Percentiles rank a stretch among this genome's conserved stretches.
Evolutionary conservation across 495 filamentous ascomycete species (phyloP).

Genomic region (Entonaema liquescens): DNA sequence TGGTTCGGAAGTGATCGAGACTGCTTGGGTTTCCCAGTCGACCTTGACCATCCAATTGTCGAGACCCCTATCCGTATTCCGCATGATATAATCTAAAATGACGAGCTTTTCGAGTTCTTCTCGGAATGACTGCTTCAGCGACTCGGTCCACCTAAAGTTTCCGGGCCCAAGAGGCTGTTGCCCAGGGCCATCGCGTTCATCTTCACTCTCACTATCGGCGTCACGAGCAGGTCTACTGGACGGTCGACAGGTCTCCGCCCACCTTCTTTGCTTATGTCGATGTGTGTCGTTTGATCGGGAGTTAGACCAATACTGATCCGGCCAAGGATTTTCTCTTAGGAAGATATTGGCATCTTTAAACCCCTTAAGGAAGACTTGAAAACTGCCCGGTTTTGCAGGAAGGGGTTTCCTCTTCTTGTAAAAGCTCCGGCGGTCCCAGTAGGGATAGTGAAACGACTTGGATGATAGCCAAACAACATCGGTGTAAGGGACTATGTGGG

Average conservation of each 20-base stretch:
- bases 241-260: conserved; percentile 87
- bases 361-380: conserved; percentile 96
- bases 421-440: conserved; percentile 90
- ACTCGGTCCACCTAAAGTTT: conserved; percentile 86
- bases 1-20: conserved; percentile 85
- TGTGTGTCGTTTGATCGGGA: conserved; percentile 76
- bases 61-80: conserved; percentile 94
- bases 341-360: conserved; percentile 98
- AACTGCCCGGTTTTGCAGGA: conserved; percentile 93
- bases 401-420: conserved; percentile 86
- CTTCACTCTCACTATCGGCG: conserved; percentile 77
- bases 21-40: conserved; percentile 81
- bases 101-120: conserved; percentile 98
- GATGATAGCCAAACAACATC: conserved; percentile 94
- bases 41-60: conserved; percentile 99
- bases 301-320: conserved; percentile 85
- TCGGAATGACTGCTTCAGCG: conserved; percentile 87
- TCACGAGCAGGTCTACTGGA: conserved; percentile 62
- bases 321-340: conserved; percentile 94
- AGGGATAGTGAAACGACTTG: conserved; percentile 97
- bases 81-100: conserved; percentile 98
- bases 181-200: conserved; percentile 47
- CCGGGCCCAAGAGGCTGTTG: conserved; percentile 52
- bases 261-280: conserved; percentile 73
- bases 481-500: conserved; percentile 93